A percentile compares a stretch with the other conserved stretches of the same genome.
phyloP scores from a whole-genome alignment of 768 basidiomycete species.

The Strobilomyces dryophilus region DNA sequence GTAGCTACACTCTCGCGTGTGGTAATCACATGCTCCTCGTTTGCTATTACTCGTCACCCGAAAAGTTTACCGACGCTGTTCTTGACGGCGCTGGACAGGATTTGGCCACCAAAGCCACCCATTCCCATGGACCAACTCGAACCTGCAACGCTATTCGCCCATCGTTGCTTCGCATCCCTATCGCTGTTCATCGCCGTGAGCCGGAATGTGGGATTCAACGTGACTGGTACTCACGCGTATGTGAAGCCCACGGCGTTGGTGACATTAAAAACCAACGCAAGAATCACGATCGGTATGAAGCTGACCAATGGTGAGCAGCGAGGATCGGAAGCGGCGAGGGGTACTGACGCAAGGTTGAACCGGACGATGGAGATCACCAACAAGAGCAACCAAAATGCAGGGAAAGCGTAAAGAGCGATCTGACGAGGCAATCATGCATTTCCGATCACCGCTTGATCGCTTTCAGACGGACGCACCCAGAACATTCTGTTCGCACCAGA shows the following conservation, averaged over 20 bases:
- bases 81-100: slow-evolving; percentile 79
- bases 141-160: slow-evolving; percentile 75
- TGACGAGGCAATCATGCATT: slow-evolving; percentile 28
- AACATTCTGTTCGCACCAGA: slow-evolving; percentile 64
- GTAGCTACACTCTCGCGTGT: slow-evolving; percentile 6
- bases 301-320: slow-evolving; percentile 37
- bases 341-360: slow-evolving; percentile 77
- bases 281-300: slow-evolving; percentile 89
- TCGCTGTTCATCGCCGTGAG: slow-evolving; percentile 46
- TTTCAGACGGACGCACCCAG: slow-evolving; percentile 55
- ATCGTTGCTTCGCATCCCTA: slow-evolving; percentile 88
- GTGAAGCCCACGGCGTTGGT: slow-evolving; percentile 97
- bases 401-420: slow-evolving; percentile 89
- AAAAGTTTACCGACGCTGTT: slow-evolving; percentile 78
- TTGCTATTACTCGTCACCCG: slow-evolving; percentile 34
- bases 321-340: slow-evolving; percentile 2
- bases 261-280: slow-evolving; percentile 94
- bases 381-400: slow-evolving; percentile 81
- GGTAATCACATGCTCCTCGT: slow-evolving; percentile 8
- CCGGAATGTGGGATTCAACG: neutral
- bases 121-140: slow-evolving; percentile 68
- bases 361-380: slow-evolving; percentile 87
- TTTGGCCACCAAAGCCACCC: slow-evolving; percentile 80
- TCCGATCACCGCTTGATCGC: slow-evolving; percentile 11
- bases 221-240: slow-evolving; percentile 63